Base-by-base conservation (phyloP, 495 filamentous ascomycete species). In the Penicillium desertorum region DNA sequence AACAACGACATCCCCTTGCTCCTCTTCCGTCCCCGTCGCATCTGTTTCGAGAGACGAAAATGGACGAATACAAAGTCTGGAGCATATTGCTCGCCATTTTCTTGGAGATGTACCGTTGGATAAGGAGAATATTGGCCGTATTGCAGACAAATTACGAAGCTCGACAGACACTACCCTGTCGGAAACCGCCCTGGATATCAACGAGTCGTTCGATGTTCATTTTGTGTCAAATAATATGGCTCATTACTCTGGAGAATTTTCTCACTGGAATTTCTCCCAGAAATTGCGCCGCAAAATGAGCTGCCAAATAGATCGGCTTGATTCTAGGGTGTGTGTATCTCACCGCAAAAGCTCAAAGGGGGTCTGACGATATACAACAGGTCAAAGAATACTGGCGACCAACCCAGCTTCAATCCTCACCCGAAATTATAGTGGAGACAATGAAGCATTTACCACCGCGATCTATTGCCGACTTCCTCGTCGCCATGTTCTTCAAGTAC, bases 191-290 rank as follows among this genome's bases (percentile, higher is more conserved):
- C 37, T 57, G 10, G 48, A 54, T 9, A 56, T 65, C 29, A 57
- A 62, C 32, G 62, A 65, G 45, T 49, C 72, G 37, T 76, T 73
- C 54, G 71, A 70, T 14, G 72, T 77, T 43, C 73, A 74, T 30
- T 70, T 72, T 41, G 61, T 76, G 29, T 71, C 73, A n/a, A 66
- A 70, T 59, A 72, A 77, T 64, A 69, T 74, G 25, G 73, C 74
- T 5, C 73, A 73, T 76, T 79, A 79, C 36, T 78, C 77, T 1
- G 77, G 77, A 8, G 77, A 79, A 50, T 79, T 77, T 54, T 79
- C 77, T 0, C 75, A 78, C 50, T 68, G 76, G 58, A 78, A 77
- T 39, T 78, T 79, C 36, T 75, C 75, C 7, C 72, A 75, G 67
- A 76, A 75, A 52, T 71, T 76, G 19, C 61, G 74, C 49, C 69